These are phyloP conservation scores for Debaryomyces nepalensis DNA, from an alignment of 1,139 yeast species.

Conservation along the genomic window DNA sequence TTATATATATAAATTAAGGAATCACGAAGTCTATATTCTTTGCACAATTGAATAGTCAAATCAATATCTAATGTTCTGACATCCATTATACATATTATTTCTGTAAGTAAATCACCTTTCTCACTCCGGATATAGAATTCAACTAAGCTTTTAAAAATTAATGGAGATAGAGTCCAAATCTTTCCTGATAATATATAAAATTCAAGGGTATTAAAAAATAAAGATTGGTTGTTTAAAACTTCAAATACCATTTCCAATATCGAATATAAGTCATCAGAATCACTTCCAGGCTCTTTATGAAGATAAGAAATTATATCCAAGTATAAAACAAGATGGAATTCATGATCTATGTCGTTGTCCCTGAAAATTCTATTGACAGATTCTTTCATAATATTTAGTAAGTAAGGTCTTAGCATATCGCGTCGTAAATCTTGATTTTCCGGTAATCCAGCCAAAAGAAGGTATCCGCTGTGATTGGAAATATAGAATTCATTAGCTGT, in stretches of 20 bases:
- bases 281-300: conserved; percentile 16
- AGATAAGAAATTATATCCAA: conserved; percentile 31
- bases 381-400: conserved; percentile 59
- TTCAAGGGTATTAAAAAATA: conserved; percentile 58
- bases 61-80: conserved; percentile 73
- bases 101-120: conserved; percentile 58
- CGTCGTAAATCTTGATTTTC: conserved; percentile 46
- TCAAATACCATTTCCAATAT: conserved; percentile 62
- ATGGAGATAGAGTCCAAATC: conserved; percentile 60
- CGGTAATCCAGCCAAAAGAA: conserved; percentile 60
- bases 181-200: conserved; percentile 52
- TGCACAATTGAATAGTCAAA: conserved; percentile 64
- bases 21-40: conserved; percentile 56
- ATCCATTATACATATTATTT: conserved; percentile 68
- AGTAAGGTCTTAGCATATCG: conserved; percentile 54
- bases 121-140: conserved; percentile 45
- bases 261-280: conserved; percentile 31
- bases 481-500: conserved; percentile 58
- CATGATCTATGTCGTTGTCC: conserved; percentile 22
- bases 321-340: conserved; percentile 23
- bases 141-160: conserved; percentile 63
- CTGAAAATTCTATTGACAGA: conserved; percentile 49
- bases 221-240: conserved; percentile 32
- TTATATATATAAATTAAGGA: conserved; percentile 73
- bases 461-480: conserved; percentile 49